Base-by-base conservation (phyloP, 225 moss, liverwort and hornwort species). In the Sphagnum tenellum region DNA sequence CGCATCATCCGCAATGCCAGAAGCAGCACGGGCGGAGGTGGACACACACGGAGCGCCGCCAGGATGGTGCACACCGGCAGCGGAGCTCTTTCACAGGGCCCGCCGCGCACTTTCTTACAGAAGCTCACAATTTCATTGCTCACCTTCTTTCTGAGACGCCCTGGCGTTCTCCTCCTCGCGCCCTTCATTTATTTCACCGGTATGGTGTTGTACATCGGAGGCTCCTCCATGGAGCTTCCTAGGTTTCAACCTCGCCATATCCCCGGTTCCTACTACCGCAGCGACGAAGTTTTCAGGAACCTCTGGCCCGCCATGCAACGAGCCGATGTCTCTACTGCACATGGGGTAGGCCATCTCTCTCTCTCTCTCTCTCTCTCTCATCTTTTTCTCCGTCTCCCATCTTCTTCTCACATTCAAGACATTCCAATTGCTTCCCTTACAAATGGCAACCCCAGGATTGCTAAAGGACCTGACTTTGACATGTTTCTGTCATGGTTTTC, bases 291-390 rank as follows among this genome's bases (percentile, higher is more conserved):
- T 67, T 98, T 93, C 10, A 78, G 73, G 60, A 70, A 90, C 8
- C 66, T 98, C 46, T 98, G 96, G 96, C 96, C 93, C 47, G 87
- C 71, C 57, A 90, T 98, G 92, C 77, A 93, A 61, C 71, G 64
- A 55, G 77, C 68, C 8, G 75, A 83, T 46, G 79, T 65, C 5
- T 71, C 81, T 12, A 29, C 29, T 29, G 78, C 85, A 5, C 79
- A 81, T 64, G 96, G 66, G 78, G 91, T 91, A 66, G 76, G 79
- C 12, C 47, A 0, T 48, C 46, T 57, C 5, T 1, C 55, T 44
- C n/a, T n/a, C 13, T 45, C 51, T 52, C 46, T 13, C 0, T 46
- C 11, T 52, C 52, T 52, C 52, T 9, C 9, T 9, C 52, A 52
- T 9, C 6, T 9, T 52, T 2, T 52, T 52, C 2, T 52, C 9